A percentile compares a stretch with the other conserved stretches of the same genome.
These are phyloP conservation scores for Neonectria ditissima DNA, from an alignment of 2,329 filamentous ascomycete genomes.

Conservation along the genomic window DNA sequence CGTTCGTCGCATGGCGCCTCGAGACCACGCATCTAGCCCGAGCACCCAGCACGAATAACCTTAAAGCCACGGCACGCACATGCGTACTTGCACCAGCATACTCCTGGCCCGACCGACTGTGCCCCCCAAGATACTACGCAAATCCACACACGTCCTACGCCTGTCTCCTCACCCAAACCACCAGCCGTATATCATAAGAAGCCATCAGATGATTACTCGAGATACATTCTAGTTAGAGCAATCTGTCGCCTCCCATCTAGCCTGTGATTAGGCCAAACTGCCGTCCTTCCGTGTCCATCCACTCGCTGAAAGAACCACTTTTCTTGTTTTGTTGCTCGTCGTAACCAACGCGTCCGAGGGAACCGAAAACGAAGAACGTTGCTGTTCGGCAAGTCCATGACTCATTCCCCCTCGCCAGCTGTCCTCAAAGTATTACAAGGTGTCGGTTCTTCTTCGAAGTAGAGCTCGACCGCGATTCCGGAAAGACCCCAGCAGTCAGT, in stretches of 20 bases:
- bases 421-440: conserved; percentile 39
- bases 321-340: conserved; percentile 32
- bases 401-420: conserved; percentile 30
- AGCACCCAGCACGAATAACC: conserved; percentile 31
- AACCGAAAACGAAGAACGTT: conserved; percentile 26
- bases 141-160: conserved; percentile 36
- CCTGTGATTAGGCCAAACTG: conserved; percentile 25
- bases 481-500: conserved; percentile 36
- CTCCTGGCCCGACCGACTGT: conserved; percentile 24
- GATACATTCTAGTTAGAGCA: conserved; percentile 48
- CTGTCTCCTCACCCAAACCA: conserved; percentile 41
- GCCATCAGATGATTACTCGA: conserved; percentile 47
- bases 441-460: conserved; percentile 37
- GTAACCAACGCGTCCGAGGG: conserved; percentile 31
- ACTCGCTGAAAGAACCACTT: conserved; percentile 38
- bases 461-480: conserved; percentile 37
- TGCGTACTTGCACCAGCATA: conserved; percentile 23
- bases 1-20: neutral
- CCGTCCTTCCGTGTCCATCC: conserved; percentile 27
- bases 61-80: conserved; percentile 24
- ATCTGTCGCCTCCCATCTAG: conserved; percentile 35
- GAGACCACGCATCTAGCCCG: conserved; percentile 17
- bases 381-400: conserved; percentile 36
- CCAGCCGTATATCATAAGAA: conserved; percentile 43
- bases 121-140: conserved; percentile 38